Evolutionary conservation across 371 early-diverging fungal species (phyloP).

Genomic region (Mucor piriformis): DNA sequence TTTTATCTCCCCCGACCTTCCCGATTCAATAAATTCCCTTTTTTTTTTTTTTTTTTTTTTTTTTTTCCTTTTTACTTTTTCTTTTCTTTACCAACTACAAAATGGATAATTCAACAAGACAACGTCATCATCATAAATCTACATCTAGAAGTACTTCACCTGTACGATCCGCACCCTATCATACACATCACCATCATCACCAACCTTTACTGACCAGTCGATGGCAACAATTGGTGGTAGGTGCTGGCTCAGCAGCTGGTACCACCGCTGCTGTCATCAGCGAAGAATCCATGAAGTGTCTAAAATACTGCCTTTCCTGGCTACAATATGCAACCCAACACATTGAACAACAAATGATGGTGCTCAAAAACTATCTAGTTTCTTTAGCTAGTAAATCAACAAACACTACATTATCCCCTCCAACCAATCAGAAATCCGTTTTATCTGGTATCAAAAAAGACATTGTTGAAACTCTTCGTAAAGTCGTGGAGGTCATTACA

Average conservation of each 20-base stretch:
- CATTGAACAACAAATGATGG: slow-evolving; percentile 77
- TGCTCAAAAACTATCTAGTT: slow-evolving; percentile 67
- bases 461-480: slow-evolving; percentile 81
- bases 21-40: not conserved
- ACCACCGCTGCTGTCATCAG: slow-evolving; percentile 75
- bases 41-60: slow-evolving; percentile 1
- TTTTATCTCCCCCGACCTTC: not conserved
- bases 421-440: slow-evolving; percentile 39
- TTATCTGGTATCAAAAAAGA: slow-evolving; percentile 76
- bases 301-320: slow-evolving; percentile 84
- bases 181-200: slow-evolving; percentile 8
- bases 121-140: slow-evolving; percentile 14
- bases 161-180: slow-evolving; percentile 26
- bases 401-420: too few species aligned
- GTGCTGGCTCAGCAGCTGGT: slow-evolving; percentile 67
- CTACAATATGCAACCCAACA: slow-evolving; percentile 81
- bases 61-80: slow-evolving; percentile 1
- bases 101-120: slow-evolving; percentile 1
- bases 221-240: slow-evolving; percentile 75
- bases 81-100: not conserved
- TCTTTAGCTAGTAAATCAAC: slow-evolving; percentile 48
- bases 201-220: slow-evolving; percentile 4
- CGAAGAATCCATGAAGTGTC: slow-evolving; percentile 77
- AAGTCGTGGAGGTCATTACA: slow-evolving; percentile 86
- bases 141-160: slow-evolving; percentile 32